Base-by-base conservation (phyloP, 352 stramenopile genomes). In the Pythium aristosporum region DNA sequence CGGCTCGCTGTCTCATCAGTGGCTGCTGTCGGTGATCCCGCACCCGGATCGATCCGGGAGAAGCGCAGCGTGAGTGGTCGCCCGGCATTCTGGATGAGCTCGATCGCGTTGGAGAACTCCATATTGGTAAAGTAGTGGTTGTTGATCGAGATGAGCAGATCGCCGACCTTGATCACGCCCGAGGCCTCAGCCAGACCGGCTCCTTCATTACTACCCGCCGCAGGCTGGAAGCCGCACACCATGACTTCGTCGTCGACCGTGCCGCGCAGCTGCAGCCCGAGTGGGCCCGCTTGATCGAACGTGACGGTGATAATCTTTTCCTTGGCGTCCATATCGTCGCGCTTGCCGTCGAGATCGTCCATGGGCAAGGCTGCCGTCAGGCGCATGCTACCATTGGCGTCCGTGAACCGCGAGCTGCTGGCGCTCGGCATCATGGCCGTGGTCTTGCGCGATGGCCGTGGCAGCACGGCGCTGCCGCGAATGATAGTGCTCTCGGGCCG, bases 221-320 rank as follows among this genome's bases (percentile, higher is more conserved):
- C 63, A 21, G 86, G 66, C 57, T 89, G 72, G 68, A 96, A 94
- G 7, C 87, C 87, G 34, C 83, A 92, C 5, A 96, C 85, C 82
- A 96, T 92, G 59, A 96, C 85, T 64, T 94, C 86, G 61, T 93
- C 87, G 57, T 96, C 87, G 21, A 96, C 87, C 2, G 87, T 96
- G 44, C 85, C 85, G 61, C 85, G 76, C 6, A 96, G 64, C 58
- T 91, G 82, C 16, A 96, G 65, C 34, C 91, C 76, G 42, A 96
- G 65, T 3, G 81, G 68, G 0, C 87, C 83, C 0, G 82, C 76
- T 46, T 92, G 82, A 42, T 96, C 87, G 52, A 96, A 96, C 51
- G 85, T 94, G 51, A 96, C 84, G 0, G 87, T 96, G 21, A 96
- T 85, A 57, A 96, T 92, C 63, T 94, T 94, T 48, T 96, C 87